Conservation (phyloP, 2,329 filamentous ascomycete genomes). For the Raffaelea ambrosiae region DNA sequence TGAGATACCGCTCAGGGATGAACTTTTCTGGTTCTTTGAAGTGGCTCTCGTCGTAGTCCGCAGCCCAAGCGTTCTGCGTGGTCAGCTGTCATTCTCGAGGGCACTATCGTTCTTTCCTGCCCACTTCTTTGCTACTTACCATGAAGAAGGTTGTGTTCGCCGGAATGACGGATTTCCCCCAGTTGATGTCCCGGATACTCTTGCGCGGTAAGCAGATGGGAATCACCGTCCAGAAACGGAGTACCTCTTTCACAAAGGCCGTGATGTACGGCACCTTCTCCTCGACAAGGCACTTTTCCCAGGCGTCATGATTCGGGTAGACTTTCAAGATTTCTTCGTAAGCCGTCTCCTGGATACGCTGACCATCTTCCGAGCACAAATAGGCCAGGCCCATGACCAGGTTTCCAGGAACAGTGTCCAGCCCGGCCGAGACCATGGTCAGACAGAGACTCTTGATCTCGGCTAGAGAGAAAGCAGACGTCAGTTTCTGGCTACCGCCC, state of each 20-base stretch:
- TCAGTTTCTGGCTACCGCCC: no score
- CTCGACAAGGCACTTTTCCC: slow-evolving; percentile 63
- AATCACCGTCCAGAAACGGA: slow-evolving; percentile 73
- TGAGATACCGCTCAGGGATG: slow-evolving; percentile 59
- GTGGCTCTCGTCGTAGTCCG: slow-evolving; percentile 61
- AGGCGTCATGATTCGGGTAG: slow-evolving; percentile 65
- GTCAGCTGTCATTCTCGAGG: slow-evolving; percentile 17
- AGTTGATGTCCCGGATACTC: slow-evolving; percentile 64
- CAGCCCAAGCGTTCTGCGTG: slow-evolving; percentile 57
- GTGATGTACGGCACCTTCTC: slow-evolving; percentile 72
- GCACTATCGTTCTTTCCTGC: no score
- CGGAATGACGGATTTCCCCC: slow-evolving; percentile 58
- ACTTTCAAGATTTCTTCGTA: slow-evolving; percentile 61
- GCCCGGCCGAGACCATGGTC: slow-evolving; percentile 66
- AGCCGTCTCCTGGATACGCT: slow-evolving; percentile 60
- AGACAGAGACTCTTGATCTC: slow-evolving; percentile 72
- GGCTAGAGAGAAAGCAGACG: no score
- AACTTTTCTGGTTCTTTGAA: slow-evolving; percentile 58
- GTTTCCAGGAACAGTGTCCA: slow-evolving; percentile 74
- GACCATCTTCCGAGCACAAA: slow-evolving; percentile 56
- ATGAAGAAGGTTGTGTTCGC: slow-evolving; percentile 74
- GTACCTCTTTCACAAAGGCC: slow-evolving; percentile 67
- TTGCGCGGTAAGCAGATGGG: slow-evolving; percentile 68
- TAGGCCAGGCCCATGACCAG: slow-evolving; percentile 74
- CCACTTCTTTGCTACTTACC: not conserved